Conservation (phyloP, 2,329 filamentous ascomycete species). For the Cercospora berteroae region DNA sequence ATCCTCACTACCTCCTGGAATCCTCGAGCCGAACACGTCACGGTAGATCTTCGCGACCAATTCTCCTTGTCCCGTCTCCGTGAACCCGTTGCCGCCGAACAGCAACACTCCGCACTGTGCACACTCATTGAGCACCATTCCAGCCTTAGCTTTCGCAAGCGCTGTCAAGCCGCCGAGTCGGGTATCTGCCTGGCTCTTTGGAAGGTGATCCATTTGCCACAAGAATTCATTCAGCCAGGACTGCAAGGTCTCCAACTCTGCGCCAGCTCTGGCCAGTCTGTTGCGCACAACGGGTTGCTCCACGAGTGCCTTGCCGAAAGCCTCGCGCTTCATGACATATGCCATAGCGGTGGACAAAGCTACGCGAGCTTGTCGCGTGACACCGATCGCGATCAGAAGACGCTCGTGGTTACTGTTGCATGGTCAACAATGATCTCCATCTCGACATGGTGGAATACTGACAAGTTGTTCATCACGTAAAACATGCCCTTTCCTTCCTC, state of each 20-base stretch:
- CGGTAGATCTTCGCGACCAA: constrained; percentile 61
- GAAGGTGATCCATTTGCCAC: constrained; percentile 63
- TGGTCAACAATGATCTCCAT: constrained; percentile 8
- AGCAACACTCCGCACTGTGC: constrained; percentile 66
- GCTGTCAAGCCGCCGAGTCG: constrained; percentile 69
- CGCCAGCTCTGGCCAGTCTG: constrained; percentile 65
- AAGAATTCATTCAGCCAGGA: constrained; percentile 70
- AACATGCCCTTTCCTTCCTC: constrained; percentile 69
- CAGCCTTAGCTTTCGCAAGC: constrained; percentile 69
- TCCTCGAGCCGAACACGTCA: constrained; percentile 20
- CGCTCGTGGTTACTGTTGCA: constrained; percentile 43
- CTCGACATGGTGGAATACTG: background rate
- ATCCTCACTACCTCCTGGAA: constrained; percentile 64
- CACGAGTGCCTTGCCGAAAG: constrained; percentile 65
- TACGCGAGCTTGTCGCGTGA: constrained; percentile 60
- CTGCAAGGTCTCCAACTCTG: constrained; percentile 65
- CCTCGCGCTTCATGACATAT: constrained; percentile 63
- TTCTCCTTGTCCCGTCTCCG: constrained; percentile 66
- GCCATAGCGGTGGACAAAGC: constrained; percentile 59
- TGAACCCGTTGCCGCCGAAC: constrained; percentile 70
- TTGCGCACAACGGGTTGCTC: constrained; percentile 72
- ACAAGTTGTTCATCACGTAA: constrained; percentile 47
- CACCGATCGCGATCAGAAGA: constrained; percentile 63
- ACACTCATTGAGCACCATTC: constrained; percentile 68
- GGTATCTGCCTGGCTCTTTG: constrained; percentile 55